Percentiles rank a stretch among this genome's conserved stretches.
Evolutionary conservation across 2,329 filamentous ascomycete species (phyloP).

Genomic region (Claviceps digitariae): DNA sequence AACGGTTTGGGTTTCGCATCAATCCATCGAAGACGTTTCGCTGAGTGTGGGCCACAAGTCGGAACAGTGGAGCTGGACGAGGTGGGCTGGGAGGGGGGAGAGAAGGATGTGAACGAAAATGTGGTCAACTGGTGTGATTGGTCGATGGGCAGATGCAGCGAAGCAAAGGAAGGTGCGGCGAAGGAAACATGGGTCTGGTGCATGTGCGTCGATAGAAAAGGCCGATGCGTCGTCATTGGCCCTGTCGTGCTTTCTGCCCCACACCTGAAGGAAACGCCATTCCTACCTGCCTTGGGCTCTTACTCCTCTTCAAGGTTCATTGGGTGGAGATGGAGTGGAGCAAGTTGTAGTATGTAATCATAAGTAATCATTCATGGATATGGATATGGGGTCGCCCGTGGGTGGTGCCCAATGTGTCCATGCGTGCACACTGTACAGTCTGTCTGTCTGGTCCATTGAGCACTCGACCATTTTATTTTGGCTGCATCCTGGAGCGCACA

Average conservation of each 20-base stretch:
- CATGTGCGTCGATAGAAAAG: not conserved
- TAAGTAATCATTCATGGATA: too few relatives aligned
- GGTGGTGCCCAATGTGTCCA: too few relatives aligned
- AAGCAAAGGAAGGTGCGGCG: constrained; percentile 3
- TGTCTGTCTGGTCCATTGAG: too few relatives aligned
- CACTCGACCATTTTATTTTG: too few relatives aligned
- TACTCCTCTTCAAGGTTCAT: too few relatives aligned
- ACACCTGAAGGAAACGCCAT: not conserved
- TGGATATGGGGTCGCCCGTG: too few relatives aligned
- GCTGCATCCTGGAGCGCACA: too few relatives aligned
- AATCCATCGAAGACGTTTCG: not conserved
- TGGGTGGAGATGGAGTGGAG: not conserved
- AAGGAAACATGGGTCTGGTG: not conserved
- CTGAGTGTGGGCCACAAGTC: not conserved
- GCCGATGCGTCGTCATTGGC: not conserved
- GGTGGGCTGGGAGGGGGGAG: not conserved
- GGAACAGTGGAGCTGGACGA: not conserved
- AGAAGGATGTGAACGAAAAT: not conserved
- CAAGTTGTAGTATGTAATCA: not conserved
- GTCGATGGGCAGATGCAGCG: not conserved
- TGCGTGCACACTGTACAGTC: not conserved
- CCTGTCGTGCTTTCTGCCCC: not conserved
- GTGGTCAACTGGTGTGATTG: not conserved
- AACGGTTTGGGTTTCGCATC: not conserved
- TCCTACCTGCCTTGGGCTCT: too few relatives aligned